Evolutionary conservation across 2,329 filamentous ascomycete species (phyloP).

Genomic region (Fusarium sp.): DNA sequence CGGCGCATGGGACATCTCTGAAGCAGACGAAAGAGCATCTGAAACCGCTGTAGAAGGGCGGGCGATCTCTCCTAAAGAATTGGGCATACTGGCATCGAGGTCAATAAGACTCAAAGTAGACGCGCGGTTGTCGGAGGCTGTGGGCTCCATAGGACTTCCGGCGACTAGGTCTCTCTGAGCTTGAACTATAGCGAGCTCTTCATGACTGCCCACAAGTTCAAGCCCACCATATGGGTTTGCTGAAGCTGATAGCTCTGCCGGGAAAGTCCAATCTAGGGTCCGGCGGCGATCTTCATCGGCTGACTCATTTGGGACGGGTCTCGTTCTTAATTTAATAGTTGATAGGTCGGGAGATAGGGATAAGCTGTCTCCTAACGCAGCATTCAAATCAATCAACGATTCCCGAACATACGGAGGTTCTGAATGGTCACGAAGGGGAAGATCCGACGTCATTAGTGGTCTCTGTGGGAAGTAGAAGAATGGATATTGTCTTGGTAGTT

Average conservation of each 20-base stretch:
- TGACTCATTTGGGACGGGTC: not conserved
- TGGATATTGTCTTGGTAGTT: slow-evolving; percentile 74
- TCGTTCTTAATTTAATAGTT: not conserved
- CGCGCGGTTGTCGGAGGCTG: not conserved
- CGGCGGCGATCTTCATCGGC: not conserved
- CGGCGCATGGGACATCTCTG: too few relatives aligned
- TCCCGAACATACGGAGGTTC: slow-evolving; percentile 64
- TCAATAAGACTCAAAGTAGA: not conserved
- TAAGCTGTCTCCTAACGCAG: slow-evolving; percentile 66
- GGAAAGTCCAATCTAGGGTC: not conserved
- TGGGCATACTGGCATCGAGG: not conserved
- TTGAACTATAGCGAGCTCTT: not conserved
- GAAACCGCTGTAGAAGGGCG: too few relatives aligned
- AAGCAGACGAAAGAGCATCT: too few relatives aligned
- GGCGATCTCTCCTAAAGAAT: not conserved
- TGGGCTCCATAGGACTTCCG: fast-evolving
- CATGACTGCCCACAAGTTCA: not conserved
- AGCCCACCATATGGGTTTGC: not conserved
- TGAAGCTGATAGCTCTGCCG: not conserved
- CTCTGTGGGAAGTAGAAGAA: slow-evolving; percentile 51
- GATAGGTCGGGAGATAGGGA: slow-evolving; percentile 69
- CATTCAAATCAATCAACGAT: slow-evolving; percentile 73
- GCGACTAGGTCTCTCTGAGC: not conserved
- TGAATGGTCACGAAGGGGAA: slow-evolving; percentile 69
- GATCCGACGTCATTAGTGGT: slow-evolving; percentile 55